A percentile compares a stretch with the other conserved stretches of the same genome.
Conservation (phyloP, 306 rosid genomes). For the Castanea mollissima region DNA sequence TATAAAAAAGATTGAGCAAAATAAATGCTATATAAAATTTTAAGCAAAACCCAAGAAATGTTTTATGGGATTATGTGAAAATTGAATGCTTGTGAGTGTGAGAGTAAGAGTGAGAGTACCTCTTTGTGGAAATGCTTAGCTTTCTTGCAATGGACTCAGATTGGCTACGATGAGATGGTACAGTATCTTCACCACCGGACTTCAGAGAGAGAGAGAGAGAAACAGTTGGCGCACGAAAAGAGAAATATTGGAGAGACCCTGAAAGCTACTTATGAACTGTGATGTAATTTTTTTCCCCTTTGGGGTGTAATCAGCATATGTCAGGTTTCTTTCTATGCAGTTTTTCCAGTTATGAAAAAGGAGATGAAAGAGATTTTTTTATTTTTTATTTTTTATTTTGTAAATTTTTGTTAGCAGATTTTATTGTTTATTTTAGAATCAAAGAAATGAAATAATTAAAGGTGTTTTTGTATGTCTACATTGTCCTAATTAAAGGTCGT, state of each 20-base stretch:
- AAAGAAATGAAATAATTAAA: too few species aligned
- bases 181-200: conserved; percentile 15
- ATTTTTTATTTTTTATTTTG: too few species aligned
- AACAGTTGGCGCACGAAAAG: conserved; percentile 38
- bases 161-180: conserved; percentile 19
- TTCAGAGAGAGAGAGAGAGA: not conserved
- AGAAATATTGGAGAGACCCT: conserved; percentile 13
- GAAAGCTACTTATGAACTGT: conserved; percentile 37
- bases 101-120: conserved; percentile 13
- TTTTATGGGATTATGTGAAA: conserved; percentile 13
- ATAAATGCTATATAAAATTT: not conserved
- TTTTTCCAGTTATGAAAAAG: conserved; percentile 5
- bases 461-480: too few species aligned
- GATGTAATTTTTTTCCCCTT: conserved; percentile 4
- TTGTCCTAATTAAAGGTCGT: too few species aligned
- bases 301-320: not conserved
- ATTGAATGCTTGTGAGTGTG: not conserved
- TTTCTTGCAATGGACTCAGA: conserved; percentile 8
- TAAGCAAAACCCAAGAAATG: not conserved
- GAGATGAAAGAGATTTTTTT: too few species aligned
- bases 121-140: conserved; percentile 18
- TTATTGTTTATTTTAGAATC: too few species aligned
- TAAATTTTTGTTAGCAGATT: too few species aligned
- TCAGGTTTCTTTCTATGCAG: conserved; percentile 23
- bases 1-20: not conserved